Evolutionary conservation across 2,329 filamentous ascomycete genomes (phyloP), one percentile per base, ranked within the genome.

Genomic region (Coniochaeta prunicola): DNA sequence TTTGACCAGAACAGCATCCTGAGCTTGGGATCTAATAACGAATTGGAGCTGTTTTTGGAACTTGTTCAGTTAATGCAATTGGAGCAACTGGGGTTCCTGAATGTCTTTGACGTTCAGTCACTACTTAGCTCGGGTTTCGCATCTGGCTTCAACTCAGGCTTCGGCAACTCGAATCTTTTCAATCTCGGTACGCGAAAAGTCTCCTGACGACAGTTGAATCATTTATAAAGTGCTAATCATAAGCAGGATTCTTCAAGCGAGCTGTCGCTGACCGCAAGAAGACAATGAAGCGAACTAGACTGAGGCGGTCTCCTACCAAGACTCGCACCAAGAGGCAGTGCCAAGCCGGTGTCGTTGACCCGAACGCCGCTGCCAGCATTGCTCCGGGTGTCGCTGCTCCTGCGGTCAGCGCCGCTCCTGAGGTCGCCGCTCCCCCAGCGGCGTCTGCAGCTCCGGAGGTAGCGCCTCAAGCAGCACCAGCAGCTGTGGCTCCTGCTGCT

Each of bases 61-160:
- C 66, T 71, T 15, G 67, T 67, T 7, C 65, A 71, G 66, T 63
- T 71, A 12, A 62, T 66, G 62, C 64, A 71, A 61, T 64, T 71
- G 21, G 58, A 69, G 63, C 61, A 66, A 60, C 63, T 68, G 1
- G 68, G 68, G 10, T 66, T 71, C 7, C 45, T 71, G 54, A 66
- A 65, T 59, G 42, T 66, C n/a, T 57, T 59, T 8, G 64, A 67
- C 30, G 63, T 70, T 9, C 67, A 69, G 59, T 61, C 59, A n/a
- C 61, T 72, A 15, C 67, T 72, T 59, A 63, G 66, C 59, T 62
- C 58, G 55, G 67, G 65, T 53, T 58, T 63, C 19, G 57, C 66
- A 21, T 60, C 45, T 17, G 45, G 45, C 21, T 28, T 50, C 26
- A 17, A 34, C n/a, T 53, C 28, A 8, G 28, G 26, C 13, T 50